Conservation (phyloP, 768 basidiomycete species). For the Macrocybe gigantea region DNA sequence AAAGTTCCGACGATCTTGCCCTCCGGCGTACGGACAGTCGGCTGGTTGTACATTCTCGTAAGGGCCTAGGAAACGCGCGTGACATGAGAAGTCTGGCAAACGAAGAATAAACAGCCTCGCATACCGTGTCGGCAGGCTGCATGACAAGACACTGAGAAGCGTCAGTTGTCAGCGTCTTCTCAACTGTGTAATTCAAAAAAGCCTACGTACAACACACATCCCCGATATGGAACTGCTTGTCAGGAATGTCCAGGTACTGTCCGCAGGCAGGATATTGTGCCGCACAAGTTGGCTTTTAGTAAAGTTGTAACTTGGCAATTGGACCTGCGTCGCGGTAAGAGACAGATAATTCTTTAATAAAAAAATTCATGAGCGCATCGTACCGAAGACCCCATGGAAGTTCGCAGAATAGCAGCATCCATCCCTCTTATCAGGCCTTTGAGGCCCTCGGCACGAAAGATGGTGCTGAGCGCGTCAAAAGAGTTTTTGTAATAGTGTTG, state of each 20-base stretch:
- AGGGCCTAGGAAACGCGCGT: slow-evolving; percentile 48
- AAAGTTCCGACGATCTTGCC: slow-evolving; percentile 70
- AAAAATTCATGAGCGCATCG: slow-evolving; percentile 4
- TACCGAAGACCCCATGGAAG: slow-evolving; percentile 91
- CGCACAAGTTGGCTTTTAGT: slow-evolving; percentile 78
- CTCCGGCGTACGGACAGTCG: slow-evolving; percentile 63
- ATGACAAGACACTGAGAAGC: slow-evolving; percentile 69
- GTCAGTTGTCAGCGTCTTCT: slow-evolving; percentile 3
- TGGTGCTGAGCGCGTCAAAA: slow-evolving; percentile 73
- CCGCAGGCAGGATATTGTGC: slow-evolving; percentile 61
- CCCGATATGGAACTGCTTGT: slow-evolving; percentile 88
- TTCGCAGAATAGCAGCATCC: slow-evolving; percentile 89
- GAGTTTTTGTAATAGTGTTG: slow-evolving; percentile 90
- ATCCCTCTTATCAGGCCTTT: slow-evolving; percentile 86
- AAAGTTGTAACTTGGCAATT: slow-evolving; percentile 93
- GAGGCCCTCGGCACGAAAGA: slow-evolving; percentile 71
- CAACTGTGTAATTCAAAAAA: neutral
- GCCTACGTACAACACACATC: slow-evolving; percentile 72
- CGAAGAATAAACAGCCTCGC: slow-evolving; percentile 1
- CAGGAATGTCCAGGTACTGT: slow-evolving; percentile 84
- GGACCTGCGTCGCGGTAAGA: slow-evolving; percentile 45
- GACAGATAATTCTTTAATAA: neutral
- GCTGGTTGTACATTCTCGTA: slow-evolving; percentile 96
- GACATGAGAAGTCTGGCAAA: slow-evolving; percentile 1
- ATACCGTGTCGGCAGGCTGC: slow-evolving; percentile 90